Evolutionary conservation across 2,329 filamentous ascomycete species (phyloP).

Genomic region (Lasiodiplodia citricola): DNA sequence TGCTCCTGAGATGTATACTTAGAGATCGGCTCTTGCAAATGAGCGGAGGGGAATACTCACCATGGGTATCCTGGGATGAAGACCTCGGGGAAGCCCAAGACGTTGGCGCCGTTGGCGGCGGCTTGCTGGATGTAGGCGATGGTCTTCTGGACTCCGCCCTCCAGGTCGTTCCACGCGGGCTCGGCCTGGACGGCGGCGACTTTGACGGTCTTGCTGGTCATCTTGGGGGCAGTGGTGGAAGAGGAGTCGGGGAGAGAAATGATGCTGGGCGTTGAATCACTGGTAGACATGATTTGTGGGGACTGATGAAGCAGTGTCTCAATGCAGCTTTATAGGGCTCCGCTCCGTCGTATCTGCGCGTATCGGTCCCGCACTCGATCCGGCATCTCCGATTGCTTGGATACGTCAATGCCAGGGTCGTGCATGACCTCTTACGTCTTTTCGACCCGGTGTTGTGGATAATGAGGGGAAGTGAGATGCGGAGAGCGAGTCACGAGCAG

Average conservation of each 20-base stretch:
- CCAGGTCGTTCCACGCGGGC: constrained; percentile 65
- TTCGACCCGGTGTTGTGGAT: too few relatives aligned
- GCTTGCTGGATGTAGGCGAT: constrained; percentile 63
- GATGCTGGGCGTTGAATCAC: not conserved
- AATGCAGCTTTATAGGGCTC: too few relatives aligned
- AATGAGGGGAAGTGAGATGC: too few relatives aligned
- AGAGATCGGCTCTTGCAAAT: not conserved
- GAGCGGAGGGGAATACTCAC: too few relatives aligned
- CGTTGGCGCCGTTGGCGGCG: constrained; percentile 57
- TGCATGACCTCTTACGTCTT: too few relatives aligned
- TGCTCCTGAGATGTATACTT: not conserved
- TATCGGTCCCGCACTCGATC: too few relatives aligned
- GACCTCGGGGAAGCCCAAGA: constrained; percentile 58
- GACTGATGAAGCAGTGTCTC: not conserved
- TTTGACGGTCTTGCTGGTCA: not conserved
- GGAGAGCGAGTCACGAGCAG: too few relatives aligned
- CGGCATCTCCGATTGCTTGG: too few relatives aligned
- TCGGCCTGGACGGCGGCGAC: constrained; percentile 65
- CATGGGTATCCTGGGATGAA: constrained; percentile 56
- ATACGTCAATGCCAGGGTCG: too few relatives aligned
- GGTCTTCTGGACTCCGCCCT: constrained; percentile 61
- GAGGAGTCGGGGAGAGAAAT: not conserved
- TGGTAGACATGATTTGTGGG: not conserved
- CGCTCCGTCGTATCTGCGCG: too few relatives aligned
- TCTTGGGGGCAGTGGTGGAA: not conserved